These are phyloP conservation scores for Echeveria elegans DNA, from an alignment of 164 flowering plant species.

Conservation along the genomic window DNA sequence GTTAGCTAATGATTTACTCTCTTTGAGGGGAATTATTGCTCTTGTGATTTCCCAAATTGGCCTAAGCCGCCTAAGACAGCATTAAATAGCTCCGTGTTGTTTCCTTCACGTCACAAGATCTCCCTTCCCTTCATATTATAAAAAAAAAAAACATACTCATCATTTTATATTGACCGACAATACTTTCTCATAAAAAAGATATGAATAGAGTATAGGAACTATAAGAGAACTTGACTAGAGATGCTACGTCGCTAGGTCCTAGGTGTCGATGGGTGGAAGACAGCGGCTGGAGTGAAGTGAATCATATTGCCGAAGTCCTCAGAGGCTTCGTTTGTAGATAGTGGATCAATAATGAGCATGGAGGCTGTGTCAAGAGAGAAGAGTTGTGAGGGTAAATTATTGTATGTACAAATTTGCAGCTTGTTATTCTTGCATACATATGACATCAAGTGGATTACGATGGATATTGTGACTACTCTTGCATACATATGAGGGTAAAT, in stretches of 20 bases:
- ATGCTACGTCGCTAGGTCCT: constrained; percentile 37
- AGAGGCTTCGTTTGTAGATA: constrained; percentile 29
- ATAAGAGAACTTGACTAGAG: constrained; percentile 32
- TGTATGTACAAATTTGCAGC: constrained; percentile 15
- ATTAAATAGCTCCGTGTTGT: constrained; percentile 59
- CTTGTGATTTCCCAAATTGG: constrained; percentile 84
- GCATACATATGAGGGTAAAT: constrained; percentile 19
- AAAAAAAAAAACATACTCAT: not conserved
- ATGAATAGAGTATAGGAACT: constrained; percentile 26
- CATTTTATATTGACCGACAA: not conserved
- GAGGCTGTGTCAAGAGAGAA: constrained; percentile 22
- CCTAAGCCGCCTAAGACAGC: constrained; percentile 88
- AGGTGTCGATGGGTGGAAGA: constrained; percentile 50
- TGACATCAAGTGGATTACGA: constrained; percentile 14
- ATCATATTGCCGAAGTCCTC: constrained; percentile 53
- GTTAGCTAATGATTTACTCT: constrained; percentile 29
- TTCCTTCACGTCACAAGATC: constrained; percentile 48
- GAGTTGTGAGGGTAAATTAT: constrained; percentile 19
- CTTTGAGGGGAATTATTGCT: constrained; percentile 59
- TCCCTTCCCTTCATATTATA: constrained; percentile 24
- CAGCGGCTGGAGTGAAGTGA: constrained; percentile 36
- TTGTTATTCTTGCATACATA: constrained; percentile 19
- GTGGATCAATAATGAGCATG: constrained; percentile 24
- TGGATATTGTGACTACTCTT: not conserved
- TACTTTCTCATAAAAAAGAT: no score